These are phyloP conservation scores for Gloeopeniophorella convolvens DNA, from an alignment of 768 basidiomycete genomes.

Conservation along the genomic window DNA sequence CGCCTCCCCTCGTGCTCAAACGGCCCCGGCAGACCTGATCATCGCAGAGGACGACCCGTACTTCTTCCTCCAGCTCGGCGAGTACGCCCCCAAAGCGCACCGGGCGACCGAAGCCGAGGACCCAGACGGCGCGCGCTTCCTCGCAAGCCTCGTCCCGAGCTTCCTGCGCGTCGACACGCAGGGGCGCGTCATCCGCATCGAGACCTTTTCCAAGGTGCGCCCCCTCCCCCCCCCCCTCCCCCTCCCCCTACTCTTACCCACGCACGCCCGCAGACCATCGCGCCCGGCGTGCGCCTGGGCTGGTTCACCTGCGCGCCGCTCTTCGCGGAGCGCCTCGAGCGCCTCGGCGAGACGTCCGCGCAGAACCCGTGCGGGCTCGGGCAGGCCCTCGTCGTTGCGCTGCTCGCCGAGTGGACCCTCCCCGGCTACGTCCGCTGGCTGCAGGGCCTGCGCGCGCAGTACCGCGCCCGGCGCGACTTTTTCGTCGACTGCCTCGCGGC, in stretches of 20 bases:
- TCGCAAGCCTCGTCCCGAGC: slow-evolving; percentile 52
- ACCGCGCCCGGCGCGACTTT: slow-evolving; percentile 51
- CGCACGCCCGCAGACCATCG: slow-evolving; percentile 50
- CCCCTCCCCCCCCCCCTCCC: neutral
- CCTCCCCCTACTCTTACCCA: neutral
- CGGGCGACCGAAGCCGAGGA: slow-evolving; percentile 22
- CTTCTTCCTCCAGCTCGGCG: slow-evolving; percentile 61
- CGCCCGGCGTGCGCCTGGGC: slow-evolving; percentile 70
- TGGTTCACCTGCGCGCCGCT: slow-evolving; percentile 74
- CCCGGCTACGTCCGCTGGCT: slow-evolving; percentile 77
- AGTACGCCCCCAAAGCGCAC: slow-evolving; percentile 42
- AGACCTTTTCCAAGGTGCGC: slow-evolving; percentile 68
- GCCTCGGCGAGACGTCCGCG: slow-evolving; percentile 60
- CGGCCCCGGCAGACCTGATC: slow-evolving; percentile 45
- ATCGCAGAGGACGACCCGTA: slow-evolving; percentile 86
- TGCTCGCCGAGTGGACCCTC: slow-evolving; percentile 60
- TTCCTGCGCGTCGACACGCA: slow-evolving; percentile 68
- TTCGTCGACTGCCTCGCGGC: slow-evolving; percentile 59
- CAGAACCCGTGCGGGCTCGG: slow-evolving; percentile 69
- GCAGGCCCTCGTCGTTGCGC: slow-evolving; percentile 56
- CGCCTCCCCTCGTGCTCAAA: neutral
- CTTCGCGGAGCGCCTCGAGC: slow-evolving; percentile 69
- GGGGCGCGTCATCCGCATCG: slow-evolving; percentile 78
- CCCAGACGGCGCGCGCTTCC: slow-evolving; percentile 37
- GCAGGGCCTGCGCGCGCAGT: slow-evolving; percentile 51